These are phyloP conservation scores for Schizosaccharomyces versatilis DNA, from an alignment of 1,139 yeast species.

Conservation along the genomic window DNA sequence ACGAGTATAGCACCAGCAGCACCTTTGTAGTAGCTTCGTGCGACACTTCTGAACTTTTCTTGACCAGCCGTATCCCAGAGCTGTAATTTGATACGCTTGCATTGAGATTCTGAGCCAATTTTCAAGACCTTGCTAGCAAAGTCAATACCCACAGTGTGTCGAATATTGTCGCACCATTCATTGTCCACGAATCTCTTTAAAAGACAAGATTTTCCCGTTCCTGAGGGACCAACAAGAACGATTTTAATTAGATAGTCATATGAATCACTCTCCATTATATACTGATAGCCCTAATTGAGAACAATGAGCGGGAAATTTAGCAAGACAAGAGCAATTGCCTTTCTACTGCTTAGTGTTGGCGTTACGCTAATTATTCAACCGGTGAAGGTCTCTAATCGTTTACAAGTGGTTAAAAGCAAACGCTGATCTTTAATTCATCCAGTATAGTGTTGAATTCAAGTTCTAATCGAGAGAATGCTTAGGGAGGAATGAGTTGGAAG, in stretches of 20 bases:
- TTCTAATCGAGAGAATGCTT: no score
- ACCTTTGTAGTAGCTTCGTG: constrained; percentile 57
- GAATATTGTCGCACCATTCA: constrained; percentile 20
- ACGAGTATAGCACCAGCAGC: constrained; percentile 64
- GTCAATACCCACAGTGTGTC: constrained; percentile 30
- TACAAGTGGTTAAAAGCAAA: no score
- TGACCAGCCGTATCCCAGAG: constrained; percentile 71
- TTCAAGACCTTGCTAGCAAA: constrained; percentile 25
- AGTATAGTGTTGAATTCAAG: no score
- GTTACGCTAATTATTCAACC: no score
- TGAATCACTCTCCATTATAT: neutral
- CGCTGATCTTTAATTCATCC: no score
- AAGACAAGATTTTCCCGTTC: constrained; percentile 27
- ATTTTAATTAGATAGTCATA: constrained; percentile 28
- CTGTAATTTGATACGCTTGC: constrained; percentile 22
- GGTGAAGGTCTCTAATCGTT: no score
- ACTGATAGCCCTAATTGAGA: no score
- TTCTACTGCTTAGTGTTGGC: no score
- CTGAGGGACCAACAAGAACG: constrained; percentile 27
- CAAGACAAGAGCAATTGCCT: no score
- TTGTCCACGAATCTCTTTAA: constrained; percentile 24
- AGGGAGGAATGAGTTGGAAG: no score
- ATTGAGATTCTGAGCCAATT: constrained; percentile 19
- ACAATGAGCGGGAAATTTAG: no score
- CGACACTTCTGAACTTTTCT: constrained; percentile 49